Evolutionary conservation across 108 stramenopile genomes (phyloP).

Genomic region (Skeletonema costatum): DNA sequence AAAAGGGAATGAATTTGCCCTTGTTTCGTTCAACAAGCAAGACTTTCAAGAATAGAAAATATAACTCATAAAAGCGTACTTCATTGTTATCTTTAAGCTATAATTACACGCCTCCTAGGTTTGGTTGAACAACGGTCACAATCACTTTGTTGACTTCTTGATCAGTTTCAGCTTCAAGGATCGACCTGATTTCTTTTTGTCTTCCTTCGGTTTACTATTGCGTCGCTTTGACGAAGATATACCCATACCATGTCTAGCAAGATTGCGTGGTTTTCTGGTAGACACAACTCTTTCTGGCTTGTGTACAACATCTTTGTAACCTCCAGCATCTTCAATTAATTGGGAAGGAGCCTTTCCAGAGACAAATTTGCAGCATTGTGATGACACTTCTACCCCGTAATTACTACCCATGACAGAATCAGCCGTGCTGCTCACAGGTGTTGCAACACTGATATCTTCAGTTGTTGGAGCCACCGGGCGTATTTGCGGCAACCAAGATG

Average conservation of each 20-base stretch:
- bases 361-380: neutral
- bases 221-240: neutral
- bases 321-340: neutral
- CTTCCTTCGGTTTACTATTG: neutral
- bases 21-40: neutral
- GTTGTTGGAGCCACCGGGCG: neutral
- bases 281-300: neutral
- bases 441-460: constrained; percentile 8
- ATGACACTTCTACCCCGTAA: constrained; percentile 1
- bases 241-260: neutral
- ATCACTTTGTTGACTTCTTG: neutral
- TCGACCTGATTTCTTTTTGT: neutral
- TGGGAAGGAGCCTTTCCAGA: neutral
- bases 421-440: neutral
- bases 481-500: neutral
- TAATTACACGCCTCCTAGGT: too few relatives aligned
- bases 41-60: neutral
- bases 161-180: neutral
- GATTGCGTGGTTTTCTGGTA: neutral
- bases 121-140: too few relatives aligned
- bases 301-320: neutral
- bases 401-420: neutral
- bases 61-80: too few relatives aligned
- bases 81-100: too few relatives aligned
- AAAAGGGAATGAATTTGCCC: neutral